A percentile compares a stretch with the other conserved stretches of the same genome.
phyloP scores from a whole-genome alignment of 2,329 filamentous ascomycete species.

The Penicillium italicum region DNA sequence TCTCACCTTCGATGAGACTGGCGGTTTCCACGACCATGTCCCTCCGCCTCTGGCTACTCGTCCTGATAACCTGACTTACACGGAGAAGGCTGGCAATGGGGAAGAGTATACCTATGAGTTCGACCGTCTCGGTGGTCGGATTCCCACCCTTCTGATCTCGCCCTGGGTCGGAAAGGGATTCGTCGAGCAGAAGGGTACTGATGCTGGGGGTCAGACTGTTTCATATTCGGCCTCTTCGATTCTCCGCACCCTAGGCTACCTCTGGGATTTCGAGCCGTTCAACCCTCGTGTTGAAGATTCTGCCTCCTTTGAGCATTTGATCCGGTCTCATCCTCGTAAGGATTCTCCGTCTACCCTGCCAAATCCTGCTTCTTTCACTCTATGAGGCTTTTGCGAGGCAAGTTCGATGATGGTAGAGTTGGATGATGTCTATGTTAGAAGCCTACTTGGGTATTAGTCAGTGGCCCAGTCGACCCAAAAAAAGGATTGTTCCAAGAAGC shows the following conservation, averaged over 20 bases:
- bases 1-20: constrained; percentile 39
- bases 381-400: too few relatives aligned
- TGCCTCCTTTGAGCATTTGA: constrained; percentile 32
- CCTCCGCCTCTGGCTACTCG: constrained; percentile 30
- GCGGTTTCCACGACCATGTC: constrained; percentile 41
- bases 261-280: constrained; percentile 35
- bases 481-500: too few relatives aligned
- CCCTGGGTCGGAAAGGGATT: constrained; percentile 29
- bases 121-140: constrained; percentile 29
- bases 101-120: constrained; percentile 28
- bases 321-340: background rate
- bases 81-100: constrained; percentile 26
- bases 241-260: constrained; percentile 30
- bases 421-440: too few relatives aligned
- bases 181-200: constrained; percentile 31
- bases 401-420: too few relatives aligned
- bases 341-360: too few relatives aligned
- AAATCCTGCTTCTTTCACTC: too few relatives aligned
- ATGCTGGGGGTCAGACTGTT: constrained; percentile 16
- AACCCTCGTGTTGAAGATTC: constrained; percentile 25
- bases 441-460: too few relatives aligned
- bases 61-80: constrained; percentile 36
- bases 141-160: constrained; percentile 31
- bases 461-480: too few relatives aligned
- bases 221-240: constrained; percentile 31